These are phyloP conservation scores for Barbarea vulgaris DNA, from an alignment of 345 rosid species.

Conservation along the genomic window DNA sequence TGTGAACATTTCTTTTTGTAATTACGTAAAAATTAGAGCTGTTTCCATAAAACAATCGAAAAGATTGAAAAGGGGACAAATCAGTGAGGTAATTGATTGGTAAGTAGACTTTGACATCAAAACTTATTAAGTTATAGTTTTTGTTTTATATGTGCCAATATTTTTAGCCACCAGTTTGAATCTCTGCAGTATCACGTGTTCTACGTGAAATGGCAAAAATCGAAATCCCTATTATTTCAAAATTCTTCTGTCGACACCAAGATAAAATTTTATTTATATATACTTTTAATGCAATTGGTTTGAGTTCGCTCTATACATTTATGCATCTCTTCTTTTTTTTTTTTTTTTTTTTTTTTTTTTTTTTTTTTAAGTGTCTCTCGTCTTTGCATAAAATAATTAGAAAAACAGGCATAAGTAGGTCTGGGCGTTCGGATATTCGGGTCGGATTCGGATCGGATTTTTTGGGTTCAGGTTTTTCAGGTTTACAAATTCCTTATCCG, in stretches of 20 bases:
- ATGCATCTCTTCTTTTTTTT: neutral
- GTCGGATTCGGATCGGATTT: no score
- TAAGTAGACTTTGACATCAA: conserved; percentile 27
- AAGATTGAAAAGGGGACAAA: conserved; percentile 8
- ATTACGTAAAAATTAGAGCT: neutral
- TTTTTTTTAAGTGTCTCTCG: neutral
- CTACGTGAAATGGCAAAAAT: conserved; percentile 28
- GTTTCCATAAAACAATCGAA: conserved; percentile 3
- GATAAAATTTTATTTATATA: neutral
- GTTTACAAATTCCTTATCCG: no score
- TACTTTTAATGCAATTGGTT: neutral
- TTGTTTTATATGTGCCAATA: conserved; percentile 3
- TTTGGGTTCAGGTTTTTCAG: no score
- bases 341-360: neutral
- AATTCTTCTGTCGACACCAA: conserved; percentile 31
- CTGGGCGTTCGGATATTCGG: no score
- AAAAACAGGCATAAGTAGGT: neutral
- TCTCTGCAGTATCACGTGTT: conserved; percentile 39
- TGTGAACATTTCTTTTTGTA: conserved; percentile 5
- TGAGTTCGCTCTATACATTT: neutral
- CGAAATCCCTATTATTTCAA: neutral
- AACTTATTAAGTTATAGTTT: neutral
- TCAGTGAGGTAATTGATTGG: conserved; percentile 35
- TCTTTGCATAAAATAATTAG: neutral
- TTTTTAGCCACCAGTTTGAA: conserved; percentile 9